Conservation (phyloP, 306 rosid genomes). For the Phaseolus lunatus region DNA sequence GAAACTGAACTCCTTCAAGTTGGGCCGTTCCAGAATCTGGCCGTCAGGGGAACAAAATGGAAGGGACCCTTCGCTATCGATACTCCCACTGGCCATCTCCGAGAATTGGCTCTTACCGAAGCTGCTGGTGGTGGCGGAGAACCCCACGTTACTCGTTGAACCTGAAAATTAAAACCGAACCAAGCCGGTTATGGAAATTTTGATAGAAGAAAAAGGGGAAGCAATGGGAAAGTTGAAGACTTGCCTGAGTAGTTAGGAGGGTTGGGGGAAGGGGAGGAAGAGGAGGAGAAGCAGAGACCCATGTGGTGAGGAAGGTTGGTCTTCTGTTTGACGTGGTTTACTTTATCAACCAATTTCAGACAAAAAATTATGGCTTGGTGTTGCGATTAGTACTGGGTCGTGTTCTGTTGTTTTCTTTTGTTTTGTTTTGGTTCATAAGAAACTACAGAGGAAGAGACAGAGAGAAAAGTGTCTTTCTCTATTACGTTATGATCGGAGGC, state of each 20-base stretch:
- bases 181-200: not conserved
- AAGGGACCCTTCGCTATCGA: conserved; percentile 37
- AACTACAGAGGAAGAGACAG: not conserved
- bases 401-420: not conserved
- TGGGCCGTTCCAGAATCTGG: conserved; percentile 60
- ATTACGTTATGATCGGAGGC: not conserved
- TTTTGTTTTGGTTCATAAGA: not conserved
- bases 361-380: not conserved
- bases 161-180: conserved; percentile 33
- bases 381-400: not conserved
- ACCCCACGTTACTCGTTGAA: conserved; percentile 51
- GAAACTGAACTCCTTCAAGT: conserved; percentile 66
- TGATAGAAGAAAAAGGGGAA: not conserved
- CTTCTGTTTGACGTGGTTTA: not conserved
- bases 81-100: conserved; percentile 56
- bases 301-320: conserved; percentile 28
- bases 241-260: conserved; percentile 57
- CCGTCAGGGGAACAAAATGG: conserved; percentile 41
- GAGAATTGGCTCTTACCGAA: conserved; percentile 65
- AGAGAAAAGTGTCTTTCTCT: not conserved
- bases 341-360: not conserved
- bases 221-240: conserved; percentile 27
- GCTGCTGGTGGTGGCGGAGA: conserved; percentile 64
- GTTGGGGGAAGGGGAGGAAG: conserved; percentile 32
- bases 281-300: conserved; percentile 68